Base-by-base conservation (phyloP, 768 basidiomycete species). In the Mycena metata region DNA sequence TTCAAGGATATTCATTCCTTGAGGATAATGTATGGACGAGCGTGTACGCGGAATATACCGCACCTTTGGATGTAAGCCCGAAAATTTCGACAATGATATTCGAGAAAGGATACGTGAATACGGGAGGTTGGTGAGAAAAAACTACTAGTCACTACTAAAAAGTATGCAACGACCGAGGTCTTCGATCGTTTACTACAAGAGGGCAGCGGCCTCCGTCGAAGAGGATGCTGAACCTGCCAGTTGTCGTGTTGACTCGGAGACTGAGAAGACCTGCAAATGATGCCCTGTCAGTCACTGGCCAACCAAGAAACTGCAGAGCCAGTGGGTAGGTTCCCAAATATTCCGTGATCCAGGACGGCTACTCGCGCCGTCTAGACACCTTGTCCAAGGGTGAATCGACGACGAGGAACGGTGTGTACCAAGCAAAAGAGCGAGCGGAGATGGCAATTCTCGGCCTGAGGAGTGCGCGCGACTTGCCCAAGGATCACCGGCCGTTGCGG, bases 1-100 rank as follows among this genome's bases (percentile, higher is more conserved):
- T 74, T 90, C 89, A 35, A 83, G 83, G 71, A 89, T 90, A 35
- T 90, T 84, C 72, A 85, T 90, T 70, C 89, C 89, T 30, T 89
- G 77, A 76, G 21, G 57, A 54, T 62, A 67, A 56, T 62, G 33
- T 58, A 57, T 60, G 17, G 43, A 50, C 55, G 52, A 65, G 42
- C 2, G 43, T 69, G 45, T 49, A 65, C 36, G 45, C 36, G 45
- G 62, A 33, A 62, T 33, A 47, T 47, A 55, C n/a, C 50, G 36
- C 57, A 35, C 17, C 46, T 54, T 58, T 60, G 58, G 58, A 60
- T 23, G 49, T n/a, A n/a, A n/a, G n/a, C n/a, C n/a, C n/a, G n/a
- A n/a, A n/a, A 39, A 49, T 19, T 41, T 30, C n/a, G 35, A 60
- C 42, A 57, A 56, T 24, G n/a, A 23, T 43, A 23, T 9, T 42